A percentile compares a stretch with the other conserved stretches of the same genome.
These are phyloP conservation scores for Cyamopsis tetragonoloba DNA, from an alignment of 306 rosid genomes.

Conservation along the genomic window DNA sequence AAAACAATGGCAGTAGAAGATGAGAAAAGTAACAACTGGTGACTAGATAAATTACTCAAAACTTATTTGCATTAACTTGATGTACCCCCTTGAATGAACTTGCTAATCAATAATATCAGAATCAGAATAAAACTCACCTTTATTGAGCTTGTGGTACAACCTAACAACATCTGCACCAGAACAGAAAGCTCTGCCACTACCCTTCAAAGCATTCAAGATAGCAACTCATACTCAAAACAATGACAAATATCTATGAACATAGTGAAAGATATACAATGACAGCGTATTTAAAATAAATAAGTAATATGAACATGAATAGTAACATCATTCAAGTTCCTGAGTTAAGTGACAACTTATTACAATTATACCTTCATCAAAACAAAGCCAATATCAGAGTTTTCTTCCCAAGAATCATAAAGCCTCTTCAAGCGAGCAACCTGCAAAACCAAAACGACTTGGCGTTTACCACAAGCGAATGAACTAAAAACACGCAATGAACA, in stretches of 20 bases:
- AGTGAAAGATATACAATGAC: neutral
- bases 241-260: slow-evolving; percentile 11
- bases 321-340: neutral
- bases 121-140: slow-evolving; percentile 47
- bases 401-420: slow-evolving; percentile 95
- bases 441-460: slow-evolving; percentile 26
- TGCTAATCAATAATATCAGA: neutral
- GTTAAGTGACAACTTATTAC: neutral
- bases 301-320: neutral
- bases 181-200: slow-evolving; percentile 89
- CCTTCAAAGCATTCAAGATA: slow-evolving; percentile 51
- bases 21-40: neutral
- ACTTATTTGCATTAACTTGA: neutral
- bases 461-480: neutral
- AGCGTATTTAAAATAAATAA: neutral
- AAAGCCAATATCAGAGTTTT: slow-evolving; percentile 78
- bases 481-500: slow-evolving; percentile 1
- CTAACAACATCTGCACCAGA: slow-evolving; percentile 79
- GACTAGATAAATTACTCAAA: neutral
- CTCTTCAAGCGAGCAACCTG: slow-evolving; percentile 82
- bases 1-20: neutral
- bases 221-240: slow-evolving; percentile 33
- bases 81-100: slow-evolving; percentile 15
- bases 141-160: slow-evolving; percentile 56
- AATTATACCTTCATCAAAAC: slow-evolving; percentile 81